These are phyloP conservation scores for Globisporangium splendens DNA, from an alignment of 352 stramenopile species.

Conservation along the genomic window DNA sequence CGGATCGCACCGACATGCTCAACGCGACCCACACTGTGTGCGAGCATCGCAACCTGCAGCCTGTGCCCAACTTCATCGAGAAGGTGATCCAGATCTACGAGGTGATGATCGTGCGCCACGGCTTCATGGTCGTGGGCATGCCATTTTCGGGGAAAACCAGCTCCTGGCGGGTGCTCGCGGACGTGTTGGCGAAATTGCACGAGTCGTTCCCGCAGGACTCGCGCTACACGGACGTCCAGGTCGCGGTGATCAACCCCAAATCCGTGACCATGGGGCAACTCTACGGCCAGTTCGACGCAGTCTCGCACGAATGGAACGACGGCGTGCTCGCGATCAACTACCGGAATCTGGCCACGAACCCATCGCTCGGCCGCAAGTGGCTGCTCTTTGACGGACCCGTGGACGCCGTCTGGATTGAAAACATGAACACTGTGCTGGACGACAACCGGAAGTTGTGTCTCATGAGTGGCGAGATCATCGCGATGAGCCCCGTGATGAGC, in stretches of 20 bases:
- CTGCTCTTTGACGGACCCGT: conserved; percentile 92
- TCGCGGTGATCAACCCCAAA: conserved; percentile 91
- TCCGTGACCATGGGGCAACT: conserved; percentile 92
- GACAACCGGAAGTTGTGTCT: conserved; percentile 94
- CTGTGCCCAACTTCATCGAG: conserved; percentile 87
- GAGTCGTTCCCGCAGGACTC: conserved; percentile 54
- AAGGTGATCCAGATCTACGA: conserved; percentile 96
- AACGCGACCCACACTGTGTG: conserved; percentile 79
- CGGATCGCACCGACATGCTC: conserved; percentile 84
- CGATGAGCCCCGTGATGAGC: conserved; percentile 92
- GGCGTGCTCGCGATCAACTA: conserved; percentile 93
- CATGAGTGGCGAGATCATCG: conserved; percentile 94
- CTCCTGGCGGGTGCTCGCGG: conserved; percentile 87
- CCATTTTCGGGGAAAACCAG: conserved; percentile 93
- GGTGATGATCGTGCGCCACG: conserved; percentile 96
- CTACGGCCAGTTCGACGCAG: conserved; percentile 93
- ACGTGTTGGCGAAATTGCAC: conserved; percentile 83
- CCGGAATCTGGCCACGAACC: conserved; percentile 72
- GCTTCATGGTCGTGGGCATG: conserved; percentile 96
- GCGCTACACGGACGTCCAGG: conserved; percentile 73
- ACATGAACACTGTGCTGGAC: conserved; percentile 95
- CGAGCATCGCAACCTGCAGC: conserved; percentile 79
- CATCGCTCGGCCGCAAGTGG: conserved; percentile 87
- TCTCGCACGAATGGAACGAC: conserved; percentile 94
- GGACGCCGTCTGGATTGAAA: conserved; percentile 94